Conservation (phyloP, 208 protist genomes). For the Trypanosoma grayi region DNA sequence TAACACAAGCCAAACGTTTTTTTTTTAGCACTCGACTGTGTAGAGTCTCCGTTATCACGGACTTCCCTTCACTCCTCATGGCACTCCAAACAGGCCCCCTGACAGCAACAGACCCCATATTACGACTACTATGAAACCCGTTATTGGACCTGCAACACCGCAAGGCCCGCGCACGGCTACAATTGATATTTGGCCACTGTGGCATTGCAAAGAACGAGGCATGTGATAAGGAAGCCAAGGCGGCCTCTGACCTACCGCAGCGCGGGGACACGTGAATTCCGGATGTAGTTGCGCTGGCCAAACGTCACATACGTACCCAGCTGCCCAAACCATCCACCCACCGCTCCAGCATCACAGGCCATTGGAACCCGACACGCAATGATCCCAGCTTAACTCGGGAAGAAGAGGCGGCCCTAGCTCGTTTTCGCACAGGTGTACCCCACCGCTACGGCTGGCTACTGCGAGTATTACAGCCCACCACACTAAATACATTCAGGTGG, state of each 20-base stretch:
- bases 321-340: no score
- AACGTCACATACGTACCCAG: not conserved
- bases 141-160: not conserved
- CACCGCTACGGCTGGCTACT: not conserved
- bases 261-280: not conserved
- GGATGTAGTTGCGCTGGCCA: not conserved
- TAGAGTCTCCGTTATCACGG: not conserved
- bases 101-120: not conserved
- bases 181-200: not conserved
- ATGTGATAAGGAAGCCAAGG: not conserved
- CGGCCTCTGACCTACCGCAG: not conserved
- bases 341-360: no score
- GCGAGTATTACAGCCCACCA: not conserved
- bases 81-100: not conserved
- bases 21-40: not conserved
- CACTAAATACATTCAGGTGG: no score
- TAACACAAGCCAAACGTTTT: conserved; percentile 10
- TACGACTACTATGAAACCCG: not conserved
- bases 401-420: not conserved
- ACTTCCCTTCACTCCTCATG: not conserved
- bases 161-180: not conserved
- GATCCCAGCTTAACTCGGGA: not conserved
- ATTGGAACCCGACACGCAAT: not conserved
- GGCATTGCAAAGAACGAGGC: not conserved
- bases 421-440: not conserved